Base-by-base conservation (phyloP, 345 rosid species). In the Brassica cretica region DNA sequence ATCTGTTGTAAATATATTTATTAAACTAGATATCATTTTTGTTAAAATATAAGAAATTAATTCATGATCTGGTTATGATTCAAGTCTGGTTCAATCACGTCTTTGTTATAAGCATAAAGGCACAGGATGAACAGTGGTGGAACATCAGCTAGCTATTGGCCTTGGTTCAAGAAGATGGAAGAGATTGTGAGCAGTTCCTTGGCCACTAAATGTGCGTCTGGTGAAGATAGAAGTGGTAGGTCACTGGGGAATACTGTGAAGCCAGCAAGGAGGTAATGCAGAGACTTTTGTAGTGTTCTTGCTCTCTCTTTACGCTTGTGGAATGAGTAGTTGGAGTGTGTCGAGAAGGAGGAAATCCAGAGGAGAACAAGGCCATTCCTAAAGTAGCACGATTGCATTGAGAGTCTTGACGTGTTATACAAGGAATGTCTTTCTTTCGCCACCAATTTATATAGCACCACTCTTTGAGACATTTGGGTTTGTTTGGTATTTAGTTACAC, bases 121-220 rank as follows among this genome's bases (percentile, higher is more conserved):
- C 93, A 91, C 46, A 85, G 93, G 82, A 86, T 92, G 82, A 85
- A 59, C 27, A 87, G 76, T 16, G 92, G 89, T 10, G 87, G 89
- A 35, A 55, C 82, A 61, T 79, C 87, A 18, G 73, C 64, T 9
- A 92, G 96, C 58, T 89, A 88, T 73, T 94, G 98, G 98, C 97
- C 91, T 73, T 94, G 97, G 97, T 92, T 90, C 55, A 90, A 89
- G 83, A 86, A 88, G 75, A 85, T 92, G 85, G 98, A 90, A 75
- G 92, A 82, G 32, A 89, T 94, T 27, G 87, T 93, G 16, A 91
- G 92, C 11, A 88, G 80, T 83, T 85, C 92, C 1, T 46, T 86
- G 68, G 78, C 83, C 6, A 64, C 62, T 7, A 87, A 89, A 83
- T 72, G 74, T 24, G 84, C 76, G 0, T 19, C 78, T 5, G 92